A percentile compares a stretch with the other conserved stretches of the same genome.
phyloP scores from a whole-genome alignment of 345 rosid species.

The Eucalyptus lansdowneana region DNA sequence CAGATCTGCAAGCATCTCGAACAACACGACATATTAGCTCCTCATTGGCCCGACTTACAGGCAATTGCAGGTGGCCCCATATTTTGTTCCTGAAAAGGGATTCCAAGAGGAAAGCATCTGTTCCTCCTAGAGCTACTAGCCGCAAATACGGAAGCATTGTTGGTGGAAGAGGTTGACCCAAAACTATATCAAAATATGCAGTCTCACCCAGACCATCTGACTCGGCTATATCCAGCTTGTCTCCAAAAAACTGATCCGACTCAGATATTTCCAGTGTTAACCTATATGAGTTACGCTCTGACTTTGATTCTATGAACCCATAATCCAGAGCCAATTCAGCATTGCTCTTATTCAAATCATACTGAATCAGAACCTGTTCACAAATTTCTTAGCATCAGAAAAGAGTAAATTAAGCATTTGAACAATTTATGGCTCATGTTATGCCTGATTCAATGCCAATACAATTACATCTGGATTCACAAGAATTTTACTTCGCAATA shows the following conservation, averaged over 20 bases:
- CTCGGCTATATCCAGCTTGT: constrained; percentile 82
- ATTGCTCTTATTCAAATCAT: constrained; percentile 77
- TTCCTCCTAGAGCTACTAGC: constrained; percentile 74
- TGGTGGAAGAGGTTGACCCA: constrained; percentile 64
- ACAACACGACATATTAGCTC: constrained; percentile 77
- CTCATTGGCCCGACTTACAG: constrained; percentile 72
- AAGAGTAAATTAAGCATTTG: not conserved
- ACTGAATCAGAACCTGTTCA: constrained; percentile 70
- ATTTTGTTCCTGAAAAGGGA: constrained; percentile 70
- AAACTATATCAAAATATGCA: constrained; percentile 59
- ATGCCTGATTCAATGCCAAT: not conserved
- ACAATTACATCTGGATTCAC: not conserved
- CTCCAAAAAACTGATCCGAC: constrained; percentile 57
- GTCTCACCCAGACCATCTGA: constrained; percentile 59
- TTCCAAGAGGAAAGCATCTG: constrained; percentile 75
- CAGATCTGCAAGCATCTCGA: constrained; percentile 78
- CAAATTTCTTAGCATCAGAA: not conserved
- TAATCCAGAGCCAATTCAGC: constrained; percentile 89
- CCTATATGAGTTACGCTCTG: constrained; percentile 65
- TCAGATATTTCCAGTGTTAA: constrained; percentile 66
- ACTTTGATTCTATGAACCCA: constrained; percentile 64
- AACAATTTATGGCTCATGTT: not conserved
- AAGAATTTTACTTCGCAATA: not conserved
- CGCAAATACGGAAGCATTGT: constrained; percentile 67
- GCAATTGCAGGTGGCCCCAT: constrained; percentile 89